These are phyloP conservation scores for Leptodontidium sp. DNA, from an alignment of 2,329 filamentous ascomycete genomes.

Conservation along the genomic window DNA sequence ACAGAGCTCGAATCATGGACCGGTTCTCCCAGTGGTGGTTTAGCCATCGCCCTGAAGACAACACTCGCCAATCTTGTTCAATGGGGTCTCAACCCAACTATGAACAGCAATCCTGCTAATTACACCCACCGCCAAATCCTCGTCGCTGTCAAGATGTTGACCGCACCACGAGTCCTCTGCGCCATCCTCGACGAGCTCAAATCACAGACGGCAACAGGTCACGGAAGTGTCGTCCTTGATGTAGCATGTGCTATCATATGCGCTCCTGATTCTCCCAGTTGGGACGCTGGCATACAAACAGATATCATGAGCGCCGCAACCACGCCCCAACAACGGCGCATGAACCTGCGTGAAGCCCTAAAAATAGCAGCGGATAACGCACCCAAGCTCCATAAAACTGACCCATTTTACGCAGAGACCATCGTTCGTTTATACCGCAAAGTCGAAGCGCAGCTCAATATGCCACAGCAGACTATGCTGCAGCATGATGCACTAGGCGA, in stretches of 20 bases:
- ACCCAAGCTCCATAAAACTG: slow-evolving; percentile 41
- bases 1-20: slow-evolving; percentile 76
- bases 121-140: slow-evolving; percentile 79
- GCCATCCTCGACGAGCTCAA: slow-evolving; percentile 74
- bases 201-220: slow-evolving; percentile 65
- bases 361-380: slow-evolving; percentile 43
- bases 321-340: slow-evolving; percentile 39
- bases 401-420: slow-evolving; percentile 42
- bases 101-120: slow-evolving; percentile 64
- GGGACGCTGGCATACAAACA: slow-evolving; percentile 27
- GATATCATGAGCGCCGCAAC: slow-evolving; percentile 27
- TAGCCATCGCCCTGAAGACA: slow-evolving; percentile 65
- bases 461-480: slow-evolving; percentile 35
- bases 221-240: slow-evolving; percentile 70
- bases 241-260: slow-evolving; percentile 74
- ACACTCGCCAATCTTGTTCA: slow-evolving; percentile 69
- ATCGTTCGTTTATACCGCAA: slow-evolving; percentile 44
- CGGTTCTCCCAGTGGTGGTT: slow-evolving; percentile 60
- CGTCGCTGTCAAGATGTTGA: slow-evolving; percentile 65
- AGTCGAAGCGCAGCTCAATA: slow-evolving; percentile 42
- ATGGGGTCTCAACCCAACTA: slow-evolving; percentile 68
- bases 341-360: slow-evolving; percentile 45
- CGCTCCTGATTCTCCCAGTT: slow-evolving; percentile 62
- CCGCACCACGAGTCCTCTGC: slow-evolving; percentile 66
- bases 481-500: slow-evolving; percentile 28